These are phyloP conservation scores for Trichoderma gracile DNA, from an alignment of 2,329 filamentous ascomycete species.

Conservation along the genomic window DNA sequence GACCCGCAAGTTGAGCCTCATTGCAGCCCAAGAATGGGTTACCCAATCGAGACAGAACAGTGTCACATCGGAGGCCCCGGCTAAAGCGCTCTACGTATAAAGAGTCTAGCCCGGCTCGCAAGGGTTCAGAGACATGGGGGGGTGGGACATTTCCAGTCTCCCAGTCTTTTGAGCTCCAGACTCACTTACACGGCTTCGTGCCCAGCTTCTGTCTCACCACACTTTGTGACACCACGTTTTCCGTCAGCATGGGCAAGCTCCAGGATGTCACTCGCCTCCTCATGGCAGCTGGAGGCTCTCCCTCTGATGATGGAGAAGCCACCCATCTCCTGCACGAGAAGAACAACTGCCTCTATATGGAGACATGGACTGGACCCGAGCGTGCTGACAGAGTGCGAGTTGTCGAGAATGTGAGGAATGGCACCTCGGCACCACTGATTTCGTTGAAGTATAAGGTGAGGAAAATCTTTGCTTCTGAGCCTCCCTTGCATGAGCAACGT, in stretches of 20 bases:
- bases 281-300: background rate
- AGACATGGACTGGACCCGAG: background rate
- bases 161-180: background rate
- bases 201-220: background rate
- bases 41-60: too few species aligned
- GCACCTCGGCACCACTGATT: conserved; percentile 4
- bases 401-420: background rate
- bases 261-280: conserved; percentile 5
- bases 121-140: background rate
- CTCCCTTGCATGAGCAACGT: background rate
- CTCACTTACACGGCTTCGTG: background rate
- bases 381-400: background rate
- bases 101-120: too few species aligned
- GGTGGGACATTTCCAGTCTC: too few species aligned
- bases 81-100: too few species aligned
- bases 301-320: background rate
- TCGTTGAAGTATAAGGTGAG: background rate
- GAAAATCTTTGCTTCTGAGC: background rate
- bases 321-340: background rate
- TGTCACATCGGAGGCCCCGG: too few species aligned
- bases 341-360: background rate
- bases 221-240: background rate
- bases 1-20: too few species aligned
- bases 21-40: too few species aligned
- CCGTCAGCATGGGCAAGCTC: background rate